phyloP scores from a whole-genome alignment of 73 alveolate genomes.

The Paraurostyla sp. region DNA sequence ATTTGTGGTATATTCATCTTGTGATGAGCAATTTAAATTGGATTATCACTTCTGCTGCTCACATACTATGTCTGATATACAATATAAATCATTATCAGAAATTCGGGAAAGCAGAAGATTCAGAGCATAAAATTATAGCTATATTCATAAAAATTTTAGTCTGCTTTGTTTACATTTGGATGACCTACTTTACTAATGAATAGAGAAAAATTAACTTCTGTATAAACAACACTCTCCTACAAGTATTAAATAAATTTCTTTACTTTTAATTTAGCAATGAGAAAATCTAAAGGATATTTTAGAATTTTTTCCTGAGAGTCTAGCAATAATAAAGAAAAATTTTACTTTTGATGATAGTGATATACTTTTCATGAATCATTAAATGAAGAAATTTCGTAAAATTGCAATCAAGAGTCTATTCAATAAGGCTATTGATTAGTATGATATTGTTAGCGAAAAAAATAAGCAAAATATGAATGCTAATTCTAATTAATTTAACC shows the following conservation, averaged over 20 bases:
- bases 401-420: neutral
- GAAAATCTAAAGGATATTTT: constrained; percentile 36
- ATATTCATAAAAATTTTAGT: neutral
- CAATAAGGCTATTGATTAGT: neutral
- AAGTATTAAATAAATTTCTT: neutral
- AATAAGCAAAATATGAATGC: neutral
- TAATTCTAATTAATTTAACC: too few relatives aligned
- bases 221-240: neutral
- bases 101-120: neutral
- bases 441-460: neutral
- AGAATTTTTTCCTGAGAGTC: constrained; percentile 37
- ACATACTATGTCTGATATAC: neutral
- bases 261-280: neutral
- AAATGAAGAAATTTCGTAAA: constrained; percentile 17
- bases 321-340: neutral
- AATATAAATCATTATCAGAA: too few relatives aligned
- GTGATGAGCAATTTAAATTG: constrained; percentile 28
- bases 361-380: neutral
- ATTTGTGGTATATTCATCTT: constrained; percentile 17
- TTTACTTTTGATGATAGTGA: neutral
- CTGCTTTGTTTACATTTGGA: too few relatives aligned
- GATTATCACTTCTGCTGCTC: neutral
- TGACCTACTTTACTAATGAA: neutral
- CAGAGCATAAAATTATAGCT: neutral
- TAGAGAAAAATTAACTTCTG: neutral